Base-by-base conservation (phyloP, 768 basidiomycete species). In the Tulasnella sp. region DNA sequence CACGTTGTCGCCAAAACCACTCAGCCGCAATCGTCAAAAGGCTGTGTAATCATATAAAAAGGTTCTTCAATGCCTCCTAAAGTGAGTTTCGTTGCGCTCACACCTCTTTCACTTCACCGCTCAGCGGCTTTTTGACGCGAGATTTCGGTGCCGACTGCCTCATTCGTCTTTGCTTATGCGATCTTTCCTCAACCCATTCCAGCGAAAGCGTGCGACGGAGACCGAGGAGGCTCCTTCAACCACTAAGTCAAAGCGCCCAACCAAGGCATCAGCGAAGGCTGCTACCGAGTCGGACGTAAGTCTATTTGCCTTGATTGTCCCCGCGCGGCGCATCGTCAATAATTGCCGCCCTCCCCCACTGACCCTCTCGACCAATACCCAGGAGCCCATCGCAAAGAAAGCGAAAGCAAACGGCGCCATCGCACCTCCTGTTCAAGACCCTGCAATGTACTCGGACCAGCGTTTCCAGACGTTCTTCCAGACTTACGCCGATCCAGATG, bases 381-480 rank as follows among this genome's bases (percentile, higher is more conserved):
- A 27, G 34, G 40, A 36, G 36, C 40, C 73, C 73, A n/a, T 42
- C 46, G 40, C 40, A 36, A 42, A 40, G 73, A 42, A 27, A 48
- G 31, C 46, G 34, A 40, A 42, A 42, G 39, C 73, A 27, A 48
- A 74, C 73, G 73, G 38, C 73, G 21, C 18, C 73, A 48, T 74
- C 73, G 73, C 39, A 42, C n/a, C 46, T 74, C 73, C 39, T 14
- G 73, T 19, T 74, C 73, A 42, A 40, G 46, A 42, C 40, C 36
- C 46, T 31, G n/a, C 73, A 27, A 74, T 42, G 44, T 94, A 92
- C 85, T 88, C 87, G 24, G 82, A 87, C 18, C 85, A 88, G 68
- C 88, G 88, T 71, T 88, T 91, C 24, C 85, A 87, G 34, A 85
- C 85, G 1, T 87, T 94, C 21, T 95, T 95, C 87, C 85, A 85